These are phyloP conservation scores for Hypoxylon trugodes DNA, from an alignment of 495 filamentous ascomycete species.

Conservation along the genomic window DNA sequence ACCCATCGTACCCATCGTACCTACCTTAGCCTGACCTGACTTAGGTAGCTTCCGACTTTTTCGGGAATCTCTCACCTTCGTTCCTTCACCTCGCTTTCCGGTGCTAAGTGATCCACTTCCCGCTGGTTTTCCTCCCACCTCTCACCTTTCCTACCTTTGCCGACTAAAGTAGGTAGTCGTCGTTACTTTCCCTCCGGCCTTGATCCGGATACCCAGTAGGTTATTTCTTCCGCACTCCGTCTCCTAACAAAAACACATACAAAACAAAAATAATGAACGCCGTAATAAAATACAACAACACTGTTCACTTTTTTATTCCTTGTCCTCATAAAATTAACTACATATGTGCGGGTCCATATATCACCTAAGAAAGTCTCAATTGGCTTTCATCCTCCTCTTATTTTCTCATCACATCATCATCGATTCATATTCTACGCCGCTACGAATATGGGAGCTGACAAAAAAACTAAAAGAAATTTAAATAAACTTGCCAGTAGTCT, in stretches of 20 bases:
- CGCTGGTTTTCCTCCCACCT: too few species aligned
- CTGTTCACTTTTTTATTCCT: too few species aligned
- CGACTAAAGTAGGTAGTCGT: too few species aligned
- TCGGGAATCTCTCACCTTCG: neutral
- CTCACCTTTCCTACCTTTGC: too few species aligned
- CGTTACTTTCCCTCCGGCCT: neutral
- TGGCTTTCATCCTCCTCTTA: neutral
- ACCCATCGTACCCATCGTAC: too few species aligned
- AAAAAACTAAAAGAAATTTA: slow-evolving; percentile 24
- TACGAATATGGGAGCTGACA: slow-evolving; percentile 26
- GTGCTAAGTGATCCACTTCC: neutral
- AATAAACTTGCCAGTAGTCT: slow-evolving; percentile 24
- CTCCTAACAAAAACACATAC: neutral
- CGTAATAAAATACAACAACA: too few species aligned
- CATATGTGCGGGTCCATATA: neutral
- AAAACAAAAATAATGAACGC: too few species aligned
- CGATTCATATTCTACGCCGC: slow-evolving; percentile 1
- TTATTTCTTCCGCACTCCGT: slow-evolving; percentile 1
- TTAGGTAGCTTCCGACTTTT: too few species aligned
- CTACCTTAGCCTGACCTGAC: too few species aligned
- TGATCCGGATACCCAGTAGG: slow-evolving; percentile 4
- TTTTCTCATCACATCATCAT: neutral
- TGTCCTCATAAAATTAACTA: too few species aligned
- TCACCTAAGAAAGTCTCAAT: neutral
- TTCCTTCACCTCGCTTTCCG: neutral